Conservation (phyloP, 352 stramenopile species). For the Pythium periplocum region DNA sequence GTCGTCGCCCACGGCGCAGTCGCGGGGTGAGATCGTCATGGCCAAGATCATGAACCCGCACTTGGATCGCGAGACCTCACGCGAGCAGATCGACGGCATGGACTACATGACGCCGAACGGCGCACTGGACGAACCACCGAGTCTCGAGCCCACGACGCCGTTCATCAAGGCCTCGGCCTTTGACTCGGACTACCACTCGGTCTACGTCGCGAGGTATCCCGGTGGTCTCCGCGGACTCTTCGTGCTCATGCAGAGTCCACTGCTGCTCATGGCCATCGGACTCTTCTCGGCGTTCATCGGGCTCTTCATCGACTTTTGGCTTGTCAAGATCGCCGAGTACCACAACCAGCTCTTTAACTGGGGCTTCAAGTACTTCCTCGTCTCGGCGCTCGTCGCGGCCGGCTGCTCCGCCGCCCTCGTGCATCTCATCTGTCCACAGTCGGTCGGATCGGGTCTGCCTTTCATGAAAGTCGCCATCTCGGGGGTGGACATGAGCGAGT, state of each 20-base stretch:
- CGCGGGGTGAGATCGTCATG: conserved; percentile 57
- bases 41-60: conserved; percentile 71
- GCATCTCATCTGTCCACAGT: conserved; percentile 60
- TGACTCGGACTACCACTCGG: conserved; percentile 66
- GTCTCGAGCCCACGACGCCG: neutral
- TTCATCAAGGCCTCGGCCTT: conserved; percentile 29
- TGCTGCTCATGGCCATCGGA: conserved; percentile 60
- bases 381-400: conserved; percentile 43
- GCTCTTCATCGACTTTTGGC: conserved; percentile 58
- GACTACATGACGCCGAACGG: neutral
- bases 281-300: conserved; percentile 63
- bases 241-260: conserved; percentile 64
- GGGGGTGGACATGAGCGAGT: conserved; percentile 75
- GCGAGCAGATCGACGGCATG: neutral
- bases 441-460: conserved; percentile 65
- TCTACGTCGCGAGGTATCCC: conserved; percentile 67
- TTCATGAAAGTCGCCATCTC: conserved; percentile 82
- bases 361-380: conserved; percentile 54
- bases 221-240: conserved; percentile 49
- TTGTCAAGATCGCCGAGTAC: conserved; percentile 56
- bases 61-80: conserved; percentile 40
- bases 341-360: conserved; percentile 46
- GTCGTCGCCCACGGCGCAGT: conserved; percentile 9
- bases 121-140: too few species aligned
- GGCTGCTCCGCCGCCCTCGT: conserved; percentile 45